phyloP scores from a whole-genome alignment of 2,329 filamentous ascomycete species.

The Zymoseptoria brevis region DNA sequence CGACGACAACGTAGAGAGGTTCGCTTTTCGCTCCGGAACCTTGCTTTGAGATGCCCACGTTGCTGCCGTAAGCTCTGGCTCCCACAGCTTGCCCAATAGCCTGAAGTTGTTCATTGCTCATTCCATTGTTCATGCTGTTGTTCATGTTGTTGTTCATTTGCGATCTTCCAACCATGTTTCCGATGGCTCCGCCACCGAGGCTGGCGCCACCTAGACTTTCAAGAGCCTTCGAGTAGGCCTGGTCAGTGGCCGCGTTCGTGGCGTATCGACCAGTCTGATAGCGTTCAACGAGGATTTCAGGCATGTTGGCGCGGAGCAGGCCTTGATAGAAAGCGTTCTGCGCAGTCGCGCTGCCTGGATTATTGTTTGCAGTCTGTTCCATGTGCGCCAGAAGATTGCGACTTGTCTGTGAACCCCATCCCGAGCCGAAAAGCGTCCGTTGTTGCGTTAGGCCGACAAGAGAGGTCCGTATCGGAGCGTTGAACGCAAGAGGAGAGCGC shows the following conservation, averaged over 20 bases:
- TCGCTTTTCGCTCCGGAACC: conserved; percentile 68
- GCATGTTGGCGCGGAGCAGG: conserved; percentile 84
- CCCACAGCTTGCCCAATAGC: conserved; percentile 76
- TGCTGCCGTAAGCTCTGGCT: conserved; percentile 60
- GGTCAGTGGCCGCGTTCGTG: conserved; percentile 67
- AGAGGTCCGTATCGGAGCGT: conserved; percentile 10
- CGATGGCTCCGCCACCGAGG: conserved; percentile 21
- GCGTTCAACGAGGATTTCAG: conserved; percentile 82
- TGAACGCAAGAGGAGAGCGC: not conserved
- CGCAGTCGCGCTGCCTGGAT: conserved; percentile 74
- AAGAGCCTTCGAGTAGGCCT: conserved; percentile 70
- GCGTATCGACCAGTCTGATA: conserved; percentile 83
- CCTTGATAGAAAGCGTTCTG: conserved; percentile 94
- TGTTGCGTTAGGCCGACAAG: conserved; percentile 35
- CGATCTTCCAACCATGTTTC: conserved; percentile 19
- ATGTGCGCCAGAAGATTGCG: conserved; percentile 67
- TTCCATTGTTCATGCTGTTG: conserved; percentile 42
- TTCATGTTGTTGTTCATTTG: conserved; percentile 8
- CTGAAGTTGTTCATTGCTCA: conserved; percentile 59
- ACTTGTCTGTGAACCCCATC: conserved; percentile 33
- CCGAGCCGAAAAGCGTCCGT: conserved; percentile 37
- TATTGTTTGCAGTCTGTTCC: conserved; percentile 88
- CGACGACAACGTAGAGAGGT: conserved; percentile 92
- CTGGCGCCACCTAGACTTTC: conserved; percentile 48
- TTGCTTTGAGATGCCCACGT: conserved; percentile 45